Evolutionary conservation across 1,139 yeast species (phyloP).

Genomic region (Kluyveromyces sp.): DNA sequence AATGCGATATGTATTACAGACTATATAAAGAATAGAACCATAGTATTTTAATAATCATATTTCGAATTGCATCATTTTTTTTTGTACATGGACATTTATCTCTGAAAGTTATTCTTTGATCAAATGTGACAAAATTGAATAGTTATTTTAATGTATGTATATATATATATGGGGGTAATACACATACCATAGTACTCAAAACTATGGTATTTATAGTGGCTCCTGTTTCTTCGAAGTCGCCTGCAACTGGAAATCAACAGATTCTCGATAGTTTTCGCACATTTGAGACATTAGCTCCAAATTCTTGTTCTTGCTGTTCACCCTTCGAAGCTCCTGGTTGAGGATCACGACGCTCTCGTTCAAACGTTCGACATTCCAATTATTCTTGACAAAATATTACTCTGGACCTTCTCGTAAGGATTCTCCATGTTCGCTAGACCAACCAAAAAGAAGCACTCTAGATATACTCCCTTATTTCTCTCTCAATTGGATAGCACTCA

Average conservation of each 20-base stretch:
- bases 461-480: no score
- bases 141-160: background rate
- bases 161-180: background rate
- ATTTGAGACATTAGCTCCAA: conserved; percentile 68
- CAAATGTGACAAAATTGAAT: no score
- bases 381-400: conserved; percentile 67
- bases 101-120: no score
- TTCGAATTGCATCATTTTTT: background rate
- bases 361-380: conserved; percentile 65
- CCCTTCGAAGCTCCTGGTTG: conserved; percentile 36
- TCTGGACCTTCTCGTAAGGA: conserved; percentile 84
- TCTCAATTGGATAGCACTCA: no score
- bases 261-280: conserved; percentile 74
- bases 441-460: background rate
- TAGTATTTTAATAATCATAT: no score
- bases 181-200: no score
- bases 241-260: conserved; percentile 63
- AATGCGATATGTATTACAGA: no score
- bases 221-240: conserved; percentile 59
- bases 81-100: background rate
- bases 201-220: conserved; percentile 34
- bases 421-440: conserved; percentile 54
- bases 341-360: conserved; percentile 64
- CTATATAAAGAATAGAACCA: background rate
- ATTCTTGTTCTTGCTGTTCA: conserved; percentile 58